Base-by-base conservation (phyloP, 768 basidiomycete genomes). In the Sporobolomyces phaffii region DNA sequence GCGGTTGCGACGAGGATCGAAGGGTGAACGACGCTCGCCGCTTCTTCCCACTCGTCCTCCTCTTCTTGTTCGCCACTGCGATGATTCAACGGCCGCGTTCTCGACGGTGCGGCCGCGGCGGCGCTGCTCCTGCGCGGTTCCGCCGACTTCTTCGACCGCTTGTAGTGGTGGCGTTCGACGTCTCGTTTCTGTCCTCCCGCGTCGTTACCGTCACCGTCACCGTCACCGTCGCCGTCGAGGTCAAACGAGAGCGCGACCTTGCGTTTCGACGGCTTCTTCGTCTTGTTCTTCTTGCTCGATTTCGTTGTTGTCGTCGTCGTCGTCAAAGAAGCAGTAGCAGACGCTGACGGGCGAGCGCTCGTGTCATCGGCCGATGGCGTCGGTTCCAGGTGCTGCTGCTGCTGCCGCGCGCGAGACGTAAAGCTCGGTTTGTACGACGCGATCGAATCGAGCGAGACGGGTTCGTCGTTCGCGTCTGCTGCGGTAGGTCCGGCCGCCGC, bases 401-500 rank as follows among this genome's bases (percentile, higher is more conserved):
- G n/a, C n/a, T n/a, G n/a, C n/a, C n/a, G n/a, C n/a, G n/a, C n/a
- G 11, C 54, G 54, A 28, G 54, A 4, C 11, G 90, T 84, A 76
- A 97, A 98, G 0, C 86, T 89, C 1, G 93, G 93, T 73, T 87
- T 89, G 82, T 94, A 97, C 0, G 86, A 85, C n/a, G 81, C 78
- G 31, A 85, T 70, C 50, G 59, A 31, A 65, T 38, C 61, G 54
- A 69, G 59, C 54, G 56, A 76, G 58, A 53, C 51, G 51, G 72
- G 53, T 22, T 29, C 47, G 14, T 60, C 31, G n/a, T n/a, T n/a
- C n/a, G n/a, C n/a, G n/a, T n/a, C n/a, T n/a, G n/a, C n/a, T n/a
- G n/a, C n/a, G 31, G 60, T 36, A 1, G 52, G 47, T 29, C 49
- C 33, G 22, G 24, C 60, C 41, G 61, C 26, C 43, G 70, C 24